Conservation (phyloP, 768 basidiomycete species). For the Russula abietina region DNA sequence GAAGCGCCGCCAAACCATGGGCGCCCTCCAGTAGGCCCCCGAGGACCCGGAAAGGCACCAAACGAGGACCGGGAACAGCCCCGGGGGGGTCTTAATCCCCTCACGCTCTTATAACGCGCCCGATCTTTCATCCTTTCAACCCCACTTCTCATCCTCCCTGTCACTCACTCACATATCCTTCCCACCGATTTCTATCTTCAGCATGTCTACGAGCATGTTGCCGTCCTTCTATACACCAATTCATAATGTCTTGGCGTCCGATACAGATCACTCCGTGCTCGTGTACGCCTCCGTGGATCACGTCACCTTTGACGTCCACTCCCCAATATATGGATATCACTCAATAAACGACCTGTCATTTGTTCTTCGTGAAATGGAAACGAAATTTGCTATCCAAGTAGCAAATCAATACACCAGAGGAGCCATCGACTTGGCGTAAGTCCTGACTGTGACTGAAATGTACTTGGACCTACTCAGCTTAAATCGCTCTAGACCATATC, state of each 20-base stretch:
- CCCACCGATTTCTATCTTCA: not conserved
- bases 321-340: not conserved
- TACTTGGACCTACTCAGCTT: not conserved
- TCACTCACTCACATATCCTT: not conserved
- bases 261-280: not conserved
- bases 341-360: accelerated
- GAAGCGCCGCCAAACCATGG: slow-evolving; percentile 13
- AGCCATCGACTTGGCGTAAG: slow-evolving; percentile 3
- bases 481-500: not conserved
- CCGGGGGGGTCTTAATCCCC: not conserved
- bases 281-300: not conserved
- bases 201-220: not conserved
- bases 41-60: slow-evolving; percentile 7
- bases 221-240: not conserved
- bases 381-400: not conserved
- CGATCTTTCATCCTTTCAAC: slow-evolving; percentile 2
- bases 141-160: slow-evolving; percentile 4
- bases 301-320: not conserved
- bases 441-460: not conserved
- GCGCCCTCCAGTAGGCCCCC: not conserved
- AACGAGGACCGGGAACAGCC: slow-evolving; percentile 21
- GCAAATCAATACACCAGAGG: not conserved
- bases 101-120: slow-evolving; percentile 8
- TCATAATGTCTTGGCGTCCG: not conserved
- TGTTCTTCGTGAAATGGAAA: not conserved